These are phyloP conservation scores for Daldinia concentrica DNA, from an alignment of 495 filamentous ascomycete genomes.

Conservation along the genomic window DNA sequence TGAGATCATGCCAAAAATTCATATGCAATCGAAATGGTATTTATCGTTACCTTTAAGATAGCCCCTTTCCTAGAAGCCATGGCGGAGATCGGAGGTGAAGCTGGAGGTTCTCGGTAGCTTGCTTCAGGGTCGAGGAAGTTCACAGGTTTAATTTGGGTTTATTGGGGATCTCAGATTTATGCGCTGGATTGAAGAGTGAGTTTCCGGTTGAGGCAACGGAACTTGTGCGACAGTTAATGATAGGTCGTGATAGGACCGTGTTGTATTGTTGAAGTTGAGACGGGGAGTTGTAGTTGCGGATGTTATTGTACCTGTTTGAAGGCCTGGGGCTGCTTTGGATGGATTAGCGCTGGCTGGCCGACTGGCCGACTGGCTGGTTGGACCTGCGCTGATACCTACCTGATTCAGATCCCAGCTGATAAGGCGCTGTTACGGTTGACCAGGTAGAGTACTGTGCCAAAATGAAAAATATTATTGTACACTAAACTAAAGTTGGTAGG, in stretches of 20 bases:
- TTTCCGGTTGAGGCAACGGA: background rate
- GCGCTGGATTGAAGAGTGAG: background rate
- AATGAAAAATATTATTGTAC: too few species aligned
- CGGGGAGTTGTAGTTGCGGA: conserved; percentile 10
- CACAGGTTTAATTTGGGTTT: background rate
- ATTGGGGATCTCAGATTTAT: conserved; percentile 4
- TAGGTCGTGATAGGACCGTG: background rate
- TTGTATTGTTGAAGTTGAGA: conserved; percentile 30
- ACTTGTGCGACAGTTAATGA: conserved; percentile 13
- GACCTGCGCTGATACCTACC: conserved; percentile 33
- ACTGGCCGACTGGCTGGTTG: conserved; percentile 11
- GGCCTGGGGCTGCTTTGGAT: conserved; percentile 18
- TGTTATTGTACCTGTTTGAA: conserved; percentile 17
- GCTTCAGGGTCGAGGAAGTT: background rate
- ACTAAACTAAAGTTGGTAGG: too few species aligned
- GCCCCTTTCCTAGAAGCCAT: conserved; percentile 99
- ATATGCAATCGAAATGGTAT: background rate
- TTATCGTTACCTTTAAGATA: conserved; percentile 80
- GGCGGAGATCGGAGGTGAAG: conserved; percentile 42
- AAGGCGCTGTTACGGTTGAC: too few species aligned
- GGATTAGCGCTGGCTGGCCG: conserved; percentile 10
- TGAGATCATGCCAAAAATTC: background rate
- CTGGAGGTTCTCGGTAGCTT: conserved; percentile 12
- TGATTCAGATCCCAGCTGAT: conserved; percentile 27
- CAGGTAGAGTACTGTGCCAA: too few species aligned